Conservation (phyloP, 371 early-diverging fungal genomes). For the Parasitella parasitica region DNA sequence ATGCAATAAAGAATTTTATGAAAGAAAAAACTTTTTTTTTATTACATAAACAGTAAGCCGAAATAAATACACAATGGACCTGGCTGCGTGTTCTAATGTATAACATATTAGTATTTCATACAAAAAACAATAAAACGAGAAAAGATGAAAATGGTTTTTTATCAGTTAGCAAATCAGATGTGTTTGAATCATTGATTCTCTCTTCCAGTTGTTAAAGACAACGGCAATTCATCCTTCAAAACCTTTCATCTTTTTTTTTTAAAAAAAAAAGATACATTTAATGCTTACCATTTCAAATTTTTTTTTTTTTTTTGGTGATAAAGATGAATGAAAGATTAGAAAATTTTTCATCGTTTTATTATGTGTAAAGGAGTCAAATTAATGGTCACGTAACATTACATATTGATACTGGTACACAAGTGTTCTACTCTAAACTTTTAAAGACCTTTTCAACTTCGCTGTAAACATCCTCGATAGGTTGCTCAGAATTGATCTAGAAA, state of each 20-base stretch:
- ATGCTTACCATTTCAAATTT: conserved; percentile 1
- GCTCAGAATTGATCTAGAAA: conserved; percentile 58
- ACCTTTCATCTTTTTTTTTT: neutral
- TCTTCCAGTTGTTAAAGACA: conserved; percentile 23
- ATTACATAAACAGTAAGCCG: neutral
- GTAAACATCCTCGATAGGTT: conserved; percentile 58
- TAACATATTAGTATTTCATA: neutral
- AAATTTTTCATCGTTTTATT: neutral
- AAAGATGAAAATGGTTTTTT: neutral
- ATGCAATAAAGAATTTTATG: too few relatives aligned
- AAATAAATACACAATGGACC: neutral
- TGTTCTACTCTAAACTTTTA: too few relatives aligned
- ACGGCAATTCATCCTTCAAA: conserved; percentile 20
- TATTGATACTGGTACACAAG: too few relatives aligned
- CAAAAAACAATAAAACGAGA: neutral
- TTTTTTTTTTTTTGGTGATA: neutral
- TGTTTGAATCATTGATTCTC: conserved; percentile 24
- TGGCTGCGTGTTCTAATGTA: neutral
- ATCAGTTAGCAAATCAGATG: conserved; percentile 32
- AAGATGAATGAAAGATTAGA: neutral
- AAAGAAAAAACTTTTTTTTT: too few relatives aligned
- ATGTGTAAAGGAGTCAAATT: too few relatives aligned
- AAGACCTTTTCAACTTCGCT: conserved; percentile 50
- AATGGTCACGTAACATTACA: too few relatives aligned
- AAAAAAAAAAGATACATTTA: too few relatives aligned